phyloP scores from a whole-genome alignment of 805 yeast species.

The Kodamaea hsintzibuensis region DNA sequence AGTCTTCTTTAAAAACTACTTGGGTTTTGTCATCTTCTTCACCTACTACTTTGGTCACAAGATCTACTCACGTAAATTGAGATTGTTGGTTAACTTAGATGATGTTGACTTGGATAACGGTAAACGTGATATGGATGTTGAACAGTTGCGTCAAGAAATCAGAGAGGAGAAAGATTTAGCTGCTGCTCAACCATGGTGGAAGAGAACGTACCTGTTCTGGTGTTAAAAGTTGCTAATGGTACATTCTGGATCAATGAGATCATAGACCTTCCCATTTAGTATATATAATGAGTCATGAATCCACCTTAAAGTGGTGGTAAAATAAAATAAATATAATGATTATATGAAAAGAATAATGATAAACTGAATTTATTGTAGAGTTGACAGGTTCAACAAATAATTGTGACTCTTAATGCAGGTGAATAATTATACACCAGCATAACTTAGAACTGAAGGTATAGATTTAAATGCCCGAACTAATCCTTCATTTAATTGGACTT shows the following conservation, averaged over 20 bases:
- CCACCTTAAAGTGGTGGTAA: too few relatives aligned
- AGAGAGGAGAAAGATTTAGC: slow-evolving; percentile 19
- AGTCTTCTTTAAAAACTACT: slow-evolving; percentile 16
- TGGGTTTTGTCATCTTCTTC: slow-evolving; percentile 15
- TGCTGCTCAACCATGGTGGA: slow-evolving; percentile 22
- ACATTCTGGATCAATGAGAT: too few relatives aligned
- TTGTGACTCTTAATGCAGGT: too few relatives aligned
- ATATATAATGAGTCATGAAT: background rate
- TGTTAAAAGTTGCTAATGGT: slow-evolving; percentile 7
- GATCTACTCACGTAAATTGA: slow-evolving; percentile 12
- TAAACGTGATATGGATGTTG: slow-evolving; percentile 11
- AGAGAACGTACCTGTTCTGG: slow-evolving; percentile 21
- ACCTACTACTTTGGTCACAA: slow-evolving; percentile 17
- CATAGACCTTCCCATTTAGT: too few relatives aligned
- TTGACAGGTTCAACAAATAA: too few relatives aligned
- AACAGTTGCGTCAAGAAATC: slow-evolving; percentile 14
- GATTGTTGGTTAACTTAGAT: slow-evolving; percentile 6
- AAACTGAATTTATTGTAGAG: too few relatives aligned
- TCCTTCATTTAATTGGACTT: too few relatives aligned
- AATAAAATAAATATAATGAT: too few relatives aligned
- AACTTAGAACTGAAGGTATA: too few relatives aligned
- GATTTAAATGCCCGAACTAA: too few relatives aligned
- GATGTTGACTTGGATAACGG: slow-evolving; percentile 16
- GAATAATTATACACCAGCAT: too few relatives aligned
- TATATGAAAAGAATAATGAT: too few relatives aligned